These are phyloP conservation scores for Botrytis pseudocinerea DNA, from an alignment of 2,329 filamentous ascomycete species.

Conservation along the genomic window DNA sequence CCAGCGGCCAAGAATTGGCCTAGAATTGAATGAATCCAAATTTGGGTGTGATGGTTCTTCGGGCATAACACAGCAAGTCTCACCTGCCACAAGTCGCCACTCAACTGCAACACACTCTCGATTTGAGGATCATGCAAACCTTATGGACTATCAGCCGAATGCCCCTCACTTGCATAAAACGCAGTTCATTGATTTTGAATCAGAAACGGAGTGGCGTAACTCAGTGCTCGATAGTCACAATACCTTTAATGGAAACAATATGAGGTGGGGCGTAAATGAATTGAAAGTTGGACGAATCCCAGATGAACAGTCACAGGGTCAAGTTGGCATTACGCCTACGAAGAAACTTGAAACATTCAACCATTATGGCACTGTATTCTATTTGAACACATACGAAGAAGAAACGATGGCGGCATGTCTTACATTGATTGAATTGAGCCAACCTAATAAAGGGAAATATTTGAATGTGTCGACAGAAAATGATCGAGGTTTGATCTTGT, in stretches of 20 bases:
- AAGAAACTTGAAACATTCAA: background rate
- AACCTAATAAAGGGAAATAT: background rate
- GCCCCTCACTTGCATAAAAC: background rate
- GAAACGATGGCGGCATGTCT: background rate
- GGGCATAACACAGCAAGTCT: background rate
- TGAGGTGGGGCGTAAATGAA: background rate
- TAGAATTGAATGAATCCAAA: background rate
- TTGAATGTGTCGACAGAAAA: background rate
- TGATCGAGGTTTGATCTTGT: background rate
- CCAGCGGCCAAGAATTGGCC: background rate
- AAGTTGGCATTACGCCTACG: background rate
- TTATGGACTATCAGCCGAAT: background rate
- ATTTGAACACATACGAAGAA: background rate
- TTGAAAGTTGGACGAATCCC: background rate
- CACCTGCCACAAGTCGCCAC: background rate
- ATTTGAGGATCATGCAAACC: background rate
- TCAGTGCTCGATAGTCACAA: background rate
- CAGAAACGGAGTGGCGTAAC: background rate
- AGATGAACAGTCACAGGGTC: background rate
- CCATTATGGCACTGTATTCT: background rate
- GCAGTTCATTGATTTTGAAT: background rate
- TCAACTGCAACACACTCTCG: background rate
- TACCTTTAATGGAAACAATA: background rate
- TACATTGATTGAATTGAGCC: background rate
- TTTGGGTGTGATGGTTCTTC: background rate